Base-by-base conservation (phyloP, 768 basidiomycete species). In the Phylloporus sp. region DNA sequence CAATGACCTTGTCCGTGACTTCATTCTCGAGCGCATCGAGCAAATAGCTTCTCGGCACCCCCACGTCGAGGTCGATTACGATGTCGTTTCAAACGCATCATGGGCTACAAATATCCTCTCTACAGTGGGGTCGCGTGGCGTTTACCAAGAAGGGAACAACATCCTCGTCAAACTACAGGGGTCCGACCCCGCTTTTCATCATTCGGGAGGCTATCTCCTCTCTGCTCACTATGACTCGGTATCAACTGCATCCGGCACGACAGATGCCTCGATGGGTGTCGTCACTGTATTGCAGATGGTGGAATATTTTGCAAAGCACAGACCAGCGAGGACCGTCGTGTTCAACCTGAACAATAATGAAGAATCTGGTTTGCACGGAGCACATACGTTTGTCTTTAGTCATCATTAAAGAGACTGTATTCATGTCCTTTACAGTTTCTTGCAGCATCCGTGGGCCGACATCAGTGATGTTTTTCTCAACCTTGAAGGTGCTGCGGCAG, bases 281-380 rank as follows among this genome's bases (percentile, higher is more conserved):
- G 79, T 69, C 5, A 82, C 82, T 0, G 65, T 86, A 1, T 61
- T 90, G 21, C 82, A 86, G 46, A 72, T 91, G 54, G 68, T 86
- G 28, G 67, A 79, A 32, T 76, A 79, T 52, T 70, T 81, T 42
- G 69, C 72, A 1, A 63, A 67, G 45, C 69, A 80, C 32, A 68
- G 73, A 7, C 78, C 78, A 1, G 64, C 68, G 33, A 72, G 80
- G 31, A 86, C 85, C 0, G 82, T 82, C 6, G 65, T 92, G 4
- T 89, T 91, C 71, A 88, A 90, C 56, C 76, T 89, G 61, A 92
- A 92, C 62, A 90, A 91, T 50, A 89, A 84, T 1, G 90, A 91
- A 59, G 89, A 92, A 56, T 80, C 87, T 60, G 77, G 81, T 27
- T 62, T 90, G 53, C 75, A 83, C 49, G 89, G 89, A 20, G 83